A percentile compares a stretch with the other conserved stretches of the same genome.
phyloP scores from a whole-genome alignment of 371 early-diverging fungal genomes.

The Lichtheimia hyalospora region DNA sequence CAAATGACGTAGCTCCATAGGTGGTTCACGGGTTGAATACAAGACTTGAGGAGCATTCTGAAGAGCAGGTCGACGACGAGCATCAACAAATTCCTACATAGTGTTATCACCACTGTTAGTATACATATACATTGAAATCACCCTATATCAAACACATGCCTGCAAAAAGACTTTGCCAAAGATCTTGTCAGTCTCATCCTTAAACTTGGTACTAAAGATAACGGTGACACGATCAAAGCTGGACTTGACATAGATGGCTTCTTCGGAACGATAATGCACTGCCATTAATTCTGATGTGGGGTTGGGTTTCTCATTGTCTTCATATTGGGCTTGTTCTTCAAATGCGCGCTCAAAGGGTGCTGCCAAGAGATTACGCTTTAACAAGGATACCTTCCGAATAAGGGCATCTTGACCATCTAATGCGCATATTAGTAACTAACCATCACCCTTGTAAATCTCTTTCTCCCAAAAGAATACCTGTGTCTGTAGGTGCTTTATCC shows the following conservation, averaged over 20 bases:
- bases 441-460: not conserved
- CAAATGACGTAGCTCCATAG: slow-evolving; percentile 88
- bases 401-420: slow-evolving; percentile 62
- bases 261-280: slow-evolving; percentile 90
- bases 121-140: not conserved
- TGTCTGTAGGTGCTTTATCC: slow-evolving; percentile 68
- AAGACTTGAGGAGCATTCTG: slow-evolving; percentile 96
- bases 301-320: slow-evolving; percentile 63
- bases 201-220: slow-evolving; percentile 93
- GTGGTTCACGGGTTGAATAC: slow-evolving; percentile 91
- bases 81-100: slow-evolving; percentile 93
- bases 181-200: slow-evolving; percentile 94
- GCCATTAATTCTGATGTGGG: slow-evolving; percentile 76
- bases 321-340: slow-evolving; percentile 75
- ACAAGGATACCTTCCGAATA: slow-evolving; percentile 76
- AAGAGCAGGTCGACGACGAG: slow-evolving; percentile 83
- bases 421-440: not conserved
- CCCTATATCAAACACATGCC: slow-evolving; percentile 43
- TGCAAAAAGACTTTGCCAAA: slow-evolving; percentile 97
- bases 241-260: slow-evolving; percentile 90
- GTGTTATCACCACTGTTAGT: not conserved
- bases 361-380: slow-evolving; percentile 92
- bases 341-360: slow-evolving; percentile 95
- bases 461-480: slow-evolving; percentile 48
- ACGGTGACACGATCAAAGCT: slow-evolving; percentile 94